These are phyloP conservation scores for Cyberlindnera lachancei DNA, from an alignment of 805 yeast species.

Conservation along the genomic window DNA sequence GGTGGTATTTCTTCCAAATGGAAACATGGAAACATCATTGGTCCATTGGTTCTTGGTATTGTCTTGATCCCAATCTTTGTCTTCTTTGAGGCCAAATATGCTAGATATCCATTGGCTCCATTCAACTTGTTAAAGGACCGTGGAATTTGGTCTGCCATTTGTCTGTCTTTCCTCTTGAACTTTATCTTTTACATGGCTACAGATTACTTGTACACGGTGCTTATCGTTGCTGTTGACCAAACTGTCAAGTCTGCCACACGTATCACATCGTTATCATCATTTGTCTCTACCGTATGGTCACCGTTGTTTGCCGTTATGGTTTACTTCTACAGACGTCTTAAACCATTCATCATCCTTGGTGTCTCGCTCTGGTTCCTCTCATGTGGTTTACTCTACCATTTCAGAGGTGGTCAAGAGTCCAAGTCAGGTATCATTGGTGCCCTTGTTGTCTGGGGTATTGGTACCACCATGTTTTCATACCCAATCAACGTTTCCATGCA, in stretches of 20 bases:
- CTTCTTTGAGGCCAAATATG: slow-evolving; percentile 50
- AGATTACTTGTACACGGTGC: slow-evolving; percentile 59
- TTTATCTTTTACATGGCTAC: slow-evolving; percentile 63
- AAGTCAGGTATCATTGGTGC: slow-evolving; percentile 57
- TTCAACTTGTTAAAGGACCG: slow-evolving; percentile 52
- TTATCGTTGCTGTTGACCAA: slow-evolving; percentile 57
- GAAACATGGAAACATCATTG: slow-evolving; percentile 56
- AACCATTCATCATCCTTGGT: slow-evolving; percentile 55
- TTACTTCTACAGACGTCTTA: slow-evolving; percentile 39
- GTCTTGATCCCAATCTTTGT: slow-evolving; percentile 50
- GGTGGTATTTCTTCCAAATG: slow-evolving; percentile 54
- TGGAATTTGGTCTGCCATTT: slow-evolving; percentile 67
- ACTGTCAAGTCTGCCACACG: slow-evolving; percentile 54
- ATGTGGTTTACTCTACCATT: slow-evolving; percentile 49
- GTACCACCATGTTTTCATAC: slow-evolving; percentile 65
- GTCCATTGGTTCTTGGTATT: slow-evolving; percentile 62
- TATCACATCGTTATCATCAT: slow-evolving; percentile 51
- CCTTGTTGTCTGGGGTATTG: slow-evolving; percentile 57
- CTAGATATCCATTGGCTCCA: slow-evolving; percentile 61
- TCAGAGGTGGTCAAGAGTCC: slow-evolving; percentile 45
- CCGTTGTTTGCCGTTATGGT: slow-evolving; percentile 49
- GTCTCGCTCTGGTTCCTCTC: slow-evolving; percentile 50
- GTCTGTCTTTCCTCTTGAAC: slow-evolving; percentile 50
- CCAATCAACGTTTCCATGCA: slow-evolving; percentile 59
- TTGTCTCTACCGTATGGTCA: slow-evolving; percentile 53